Percentiles rank a stretch among this genome's conserved stretches.
phyloP scores from a whole-genome alignment of 345 rosid genomes.

The Turritis glabra region DNA sequence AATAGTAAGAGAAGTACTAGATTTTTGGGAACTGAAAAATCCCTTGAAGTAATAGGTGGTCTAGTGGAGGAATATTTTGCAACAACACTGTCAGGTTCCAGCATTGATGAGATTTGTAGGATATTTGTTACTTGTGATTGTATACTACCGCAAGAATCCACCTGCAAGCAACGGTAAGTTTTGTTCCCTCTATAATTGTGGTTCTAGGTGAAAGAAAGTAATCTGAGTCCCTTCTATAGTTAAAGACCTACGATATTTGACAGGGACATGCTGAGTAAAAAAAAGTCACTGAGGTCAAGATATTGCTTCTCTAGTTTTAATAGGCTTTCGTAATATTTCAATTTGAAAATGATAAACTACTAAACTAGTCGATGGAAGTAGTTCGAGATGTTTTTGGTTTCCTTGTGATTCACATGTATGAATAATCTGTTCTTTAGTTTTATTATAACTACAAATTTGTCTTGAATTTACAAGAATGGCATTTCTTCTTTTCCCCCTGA shows the following conservation, averaged over 20 bases:
- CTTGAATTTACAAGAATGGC: not conserved
- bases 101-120: constrained; percentile 59
- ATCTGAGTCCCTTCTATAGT: constrained; percentile 17
- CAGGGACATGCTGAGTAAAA: constrained; percentile 5
- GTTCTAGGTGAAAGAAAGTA: constrained; percentile 20
- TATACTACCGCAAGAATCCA: constrained; percentile 63
- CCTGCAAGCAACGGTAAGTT: constrained; percentile 56
- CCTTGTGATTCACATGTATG: not conserved
- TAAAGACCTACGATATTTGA: constrained; percentile 7
- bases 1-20: constrained; percentile 22
- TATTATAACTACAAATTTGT: not conserved
- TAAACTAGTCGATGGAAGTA: not conserved
- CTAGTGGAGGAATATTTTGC: constrained; percentile 65
- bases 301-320: constrained; percentile 1
- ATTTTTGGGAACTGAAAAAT: constrained; percentile 38
- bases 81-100: constrained; percentile 56
- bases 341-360: not conserved
- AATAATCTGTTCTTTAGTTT: not conserved
- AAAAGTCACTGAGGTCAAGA: not conserved
- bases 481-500: constrained; percentile 23
- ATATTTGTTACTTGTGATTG: constrained; percentile 64
- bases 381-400: constrained; percentile 8
- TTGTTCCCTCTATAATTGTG: constrained; percentile 15
- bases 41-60: constrained; percentile 43
- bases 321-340: constrained; percentile 17